Percentiles rank a stretch among this genome's conserved stretches.
These are phyloP conservation scores for Fusarium sp. DNA, from an alignment of 2,329 filamentous ascomycete genomes.

Conservation along the genomic window DNA sequence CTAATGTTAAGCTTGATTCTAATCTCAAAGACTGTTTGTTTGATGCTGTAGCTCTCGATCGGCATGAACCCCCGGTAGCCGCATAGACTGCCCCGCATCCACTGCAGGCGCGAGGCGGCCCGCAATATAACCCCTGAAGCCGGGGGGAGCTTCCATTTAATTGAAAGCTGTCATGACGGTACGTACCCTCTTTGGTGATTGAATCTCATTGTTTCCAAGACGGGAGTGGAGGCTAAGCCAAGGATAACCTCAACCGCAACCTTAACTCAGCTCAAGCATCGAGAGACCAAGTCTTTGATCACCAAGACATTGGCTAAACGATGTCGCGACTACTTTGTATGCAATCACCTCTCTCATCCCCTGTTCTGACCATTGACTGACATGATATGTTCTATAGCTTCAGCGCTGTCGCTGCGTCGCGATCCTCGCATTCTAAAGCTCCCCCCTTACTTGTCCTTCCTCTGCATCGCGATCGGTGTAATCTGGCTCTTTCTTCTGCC, in stretches of 20 bases:
- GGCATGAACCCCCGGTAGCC: constrained; percentile 13
- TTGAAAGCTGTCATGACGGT: constrained; percentile 35
- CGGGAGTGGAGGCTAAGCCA: neutral
- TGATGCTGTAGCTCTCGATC: neutral
- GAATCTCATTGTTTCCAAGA: neutral
- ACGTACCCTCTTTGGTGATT: constrained; percentile 33
- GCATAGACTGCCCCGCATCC: constrained; percentile 31
- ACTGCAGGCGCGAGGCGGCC: constrained; percentile 9
- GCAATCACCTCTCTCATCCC: constrained; percentile 28
- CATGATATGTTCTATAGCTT: constrained; percentile 51
- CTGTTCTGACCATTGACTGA: constrained; percentile 1
- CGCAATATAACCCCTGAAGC: constrained; percentile 16
- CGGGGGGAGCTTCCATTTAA: constrained; percentile 1
- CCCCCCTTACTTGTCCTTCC: constrained; percentile 85
- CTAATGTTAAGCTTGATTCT: neutral
- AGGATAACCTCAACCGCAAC: neutral
- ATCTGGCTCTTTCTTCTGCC: constrained; percentile 91
- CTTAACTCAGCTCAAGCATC: constrained; percentile 5
- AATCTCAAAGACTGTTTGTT: neutral
- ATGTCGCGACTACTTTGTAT: constrained; percentile 67
- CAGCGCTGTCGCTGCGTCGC: constrained; percentile 75
- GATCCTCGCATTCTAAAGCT: constrained; percentile 84
- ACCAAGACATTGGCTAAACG: constrained; percentile 16
- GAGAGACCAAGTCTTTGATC: constrained; percentile 18
- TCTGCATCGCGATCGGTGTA: constrained; percentile 86